phyloP scores from a whole-genome alignment of 768 basidiomycete species.

The Panaeolus papilionaceus region DNA sequence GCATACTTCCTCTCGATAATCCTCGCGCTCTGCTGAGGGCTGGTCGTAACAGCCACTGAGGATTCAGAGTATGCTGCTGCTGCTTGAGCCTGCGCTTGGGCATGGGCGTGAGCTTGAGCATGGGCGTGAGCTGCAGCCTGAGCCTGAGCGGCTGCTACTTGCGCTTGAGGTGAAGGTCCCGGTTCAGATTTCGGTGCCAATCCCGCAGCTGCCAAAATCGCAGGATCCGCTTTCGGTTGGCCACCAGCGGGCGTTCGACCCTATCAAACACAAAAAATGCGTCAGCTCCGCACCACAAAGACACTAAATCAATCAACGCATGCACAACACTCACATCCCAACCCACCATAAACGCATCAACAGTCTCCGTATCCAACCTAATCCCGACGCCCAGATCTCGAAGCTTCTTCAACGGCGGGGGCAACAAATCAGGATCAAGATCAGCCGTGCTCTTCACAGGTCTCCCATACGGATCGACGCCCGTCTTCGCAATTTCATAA shows the following conservation, averaged over 20 bases:
- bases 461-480: neutral
- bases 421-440: slow-evolving; percentile 1
- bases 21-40: neutral
- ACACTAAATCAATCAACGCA: neutral
- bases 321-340: neutral
- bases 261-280: neutral
- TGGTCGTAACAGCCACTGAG: neutral
- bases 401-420: neutral
- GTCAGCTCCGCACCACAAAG: neutral
- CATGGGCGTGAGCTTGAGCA: neutral
- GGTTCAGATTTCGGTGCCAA: neutral
- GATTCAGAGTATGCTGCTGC: neutral
- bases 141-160: neutral
- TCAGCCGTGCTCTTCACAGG: neutral
- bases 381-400: neutral
- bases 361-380: neutral
- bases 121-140: neutral
- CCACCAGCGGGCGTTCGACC: neutral
- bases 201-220: neutral
- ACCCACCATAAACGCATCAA: neutral
- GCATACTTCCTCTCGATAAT: slow-evolving; percentile 5
- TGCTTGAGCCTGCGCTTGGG: neutral
- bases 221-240: neutral
- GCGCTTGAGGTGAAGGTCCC: neutral
- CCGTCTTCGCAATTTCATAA: neutral